Evolutionary conservation across 345 rosid species (phyloP), one percentile per base, ranked within the genome.

Genomic region (Rhizophora apiculata): DNA sequence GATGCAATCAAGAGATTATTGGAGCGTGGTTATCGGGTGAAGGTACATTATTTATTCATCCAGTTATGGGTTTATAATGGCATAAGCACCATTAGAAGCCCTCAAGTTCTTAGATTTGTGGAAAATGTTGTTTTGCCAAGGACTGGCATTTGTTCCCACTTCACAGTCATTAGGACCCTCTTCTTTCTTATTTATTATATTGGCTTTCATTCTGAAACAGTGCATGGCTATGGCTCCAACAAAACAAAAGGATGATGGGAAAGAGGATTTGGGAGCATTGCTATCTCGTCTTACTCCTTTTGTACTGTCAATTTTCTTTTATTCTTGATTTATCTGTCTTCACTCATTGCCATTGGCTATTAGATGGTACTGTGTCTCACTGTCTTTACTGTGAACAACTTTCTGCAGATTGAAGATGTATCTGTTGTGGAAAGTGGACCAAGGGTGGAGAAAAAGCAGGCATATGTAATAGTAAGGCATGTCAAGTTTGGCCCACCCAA

Each of bases 11-110:
- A 76, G 77, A 80, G 91, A 77, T 72, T 91, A 75, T 80, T 91
- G 84, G 91, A 93, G 70, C 84, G 82, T 51, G 97, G 98, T 59
- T 93, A 93, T 63, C 85, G 94, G 51, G 97, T 93, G 72, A 93
- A 89, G 98, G 98, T 93, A 85, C 46, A 27, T 68, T 32, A 22
- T 56, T 9, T 27, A 3, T 10, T 56, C 60, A 22, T 56, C 18
- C 30, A 56, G 29, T 56, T 15, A 56, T 56, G 60, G 60, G 29
- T 7, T 13, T 56, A 27, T 24, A 13, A 26, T 2, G 1, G 6
- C 16, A 24, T 24, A 56, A 56, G 10, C 11, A 22, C 6, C 22
- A 10, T 13, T 8, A 10, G 22, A 63, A 24, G 21, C 4, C n/a
- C 34, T 48, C 56, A 26, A 39, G 4, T 49, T 64, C 6, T 1